phyloP scores from a whole-genome alignment of 345 rosid species.

The Eucalyptus cloeziana region DNA sequence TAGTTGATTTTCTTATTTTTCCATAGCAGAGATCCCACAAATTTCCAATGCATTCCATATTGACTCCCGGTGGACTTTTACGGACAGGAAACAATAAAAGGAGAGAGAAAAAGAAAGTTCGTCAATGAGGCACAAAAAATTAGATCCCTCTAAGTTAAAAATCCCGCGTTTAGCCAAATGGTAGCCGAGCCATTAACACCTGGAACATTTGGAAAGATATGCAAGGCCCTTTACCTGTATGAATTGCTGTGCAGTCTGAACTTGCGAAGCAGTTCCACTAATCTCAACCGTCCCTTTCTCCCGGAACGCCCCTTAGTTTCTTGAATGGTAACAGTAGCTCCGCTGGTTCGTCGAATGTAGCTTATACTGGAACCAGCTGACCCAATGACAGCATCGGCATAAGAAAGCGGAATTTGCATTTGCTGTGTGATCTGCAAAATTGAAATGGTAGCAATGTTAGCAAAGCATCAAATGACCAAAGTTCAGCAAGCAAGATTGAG shows the following conservation, averaged over 20 bases:
- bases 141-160: no score
- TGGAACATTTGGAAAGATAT: background rate
- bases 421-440: slow-evolving; percentile 68
- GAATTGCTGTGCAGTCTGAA: slow-evolving; percentile 91
- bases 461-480: background rate
- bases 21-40: no score
- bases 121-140: no score
- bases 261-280: slow-evolving; percentile 92
- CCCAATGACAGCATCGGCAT: slow-evolving; percentile 96
- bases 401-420: slow-evolving; percentile 87
- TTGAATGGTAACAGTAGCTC: slow-evolving; percentile 93
- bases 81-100: no score
- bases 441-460: background rate
- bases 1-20: no score
- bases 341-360: slow-evolving; percentile 92
- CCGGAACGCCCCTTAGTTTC: slow-evolving; percentile 91
- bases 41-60: no score
- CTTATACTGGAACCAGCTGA: slow-evolving; percentile 91
- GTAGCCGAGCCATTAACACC: background rate
- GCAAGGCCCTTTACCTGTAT: slow-evolving; percentile 47
- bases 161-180: background rate
- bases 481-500: background rate
- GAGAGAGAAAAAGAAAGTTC: no score
- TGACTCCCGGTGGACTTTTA: no score
- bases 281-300: slow-evolving; percentile 96